Base-by-base conservation (phyloP, 805 yeast species). In the Yarrowia divulgata region DNA sequence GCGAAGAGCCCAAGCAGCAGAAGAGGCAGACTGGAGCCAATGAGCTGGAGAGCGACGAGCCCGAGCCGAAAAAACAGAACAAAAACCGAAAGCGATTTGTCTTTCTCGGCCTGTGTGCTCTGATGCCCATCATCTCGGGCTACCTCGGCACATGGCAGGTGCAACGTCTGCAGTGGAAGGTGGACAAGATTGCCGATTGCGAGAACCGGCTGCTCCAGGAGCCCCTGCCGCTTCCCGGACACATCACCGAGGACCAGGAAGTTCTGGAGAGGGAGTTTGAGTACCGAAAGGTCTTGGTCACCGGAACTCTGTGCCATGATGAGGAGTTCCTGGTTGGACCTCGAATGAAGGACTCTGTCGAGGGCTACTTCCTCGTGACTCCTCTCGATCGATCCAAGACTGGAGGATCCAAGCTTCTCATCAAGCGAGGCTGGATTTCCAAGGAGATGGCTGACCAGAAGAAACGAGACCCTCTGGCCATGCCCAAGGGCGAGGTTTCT, bases 261-360 rank as follows among this genome's bases (percentile, higher is more conserved):
- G 85, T 90, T 18, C 82, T 83, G 23, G 71, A 69, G 23, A 63
- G 68, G 19, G 90, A 90, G 70, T 89, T 91, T 79, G 97, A 93
- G 74, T 94, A 89, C 77, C 84, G 98, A 69, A 84, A 89, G 72
- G 93, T 94, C 54, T 81, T 83, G n/a, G 79, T 90, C 13, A 87
- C 84, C 64, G 99, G 99, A 0, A 84, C 82, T 69, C 95, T 89
- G 76, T 89, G 90, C 73, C 93, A 95, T 74, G 86, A 87, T 14
- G 87, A 93, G 75, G 99, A 95, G 77, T 87, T 93, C 80, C 90
- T 91, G 74, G 91, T 95, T 67, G 98, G 98, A 0, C 98, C 99
- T 7, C 84, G 97, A 72, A 82, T 90, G 62, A 83, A 84, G 72
- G 88, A 91, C 71, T 91, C 88, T 55, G 81, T 82, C 72, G 84